Evolutionary conservation across 768 basidiomycete genomes (phyloP).

Genomic region (Artomyces pyxidatus): DNA sequence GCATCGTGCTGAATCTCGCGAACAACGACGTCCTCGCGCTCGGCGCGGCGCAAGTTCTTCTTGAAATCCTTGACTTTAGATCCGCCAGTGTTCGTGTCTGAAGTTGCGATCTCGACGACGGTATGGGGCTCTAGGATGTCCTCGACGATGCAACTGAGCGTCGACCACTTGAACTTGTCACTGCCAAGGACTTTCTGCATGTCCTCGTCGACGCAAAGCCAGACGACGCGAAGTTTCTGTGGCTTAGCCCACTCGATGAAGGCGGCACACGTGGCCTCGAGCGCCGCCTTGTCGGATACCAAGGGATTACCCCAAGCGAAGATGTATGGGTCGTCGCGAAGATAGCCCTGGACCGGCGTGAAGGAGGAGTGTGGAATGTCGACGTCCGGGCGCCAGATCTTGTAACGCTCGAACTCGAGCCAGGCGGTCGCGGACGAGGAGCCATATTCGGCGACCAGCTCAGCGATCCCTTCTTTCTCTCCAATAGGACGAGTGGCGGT

Average conservation of each 20-base stretch:
- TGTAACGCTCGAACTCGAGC: conserved; percentile 46
- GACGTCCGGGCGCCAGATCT: conserved; percentile 51
- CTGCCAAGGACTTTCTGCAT: conserved; percentile 43
- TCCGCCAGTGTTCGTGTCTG: conserved; percentile 16
- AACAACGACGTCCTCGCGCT: conserved; percentile 46
- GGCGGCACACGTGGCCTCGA: conserved; percentile 41
- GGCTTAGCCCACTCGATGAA: conserved; percentile 29
- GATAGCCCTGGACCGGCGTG: conserved; percentile 58
- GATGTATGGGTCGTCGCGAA: conserved; percentile 34
- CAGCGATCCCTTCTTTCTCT: background rate
- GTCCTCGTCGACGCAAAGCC: conserved; percentile 48
- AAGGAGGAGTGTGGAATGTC: conserved; percentile 46
- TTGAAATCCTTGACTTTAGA: conserved; percentile 47
- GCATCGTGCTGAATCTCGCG: conserved; percentile 31
- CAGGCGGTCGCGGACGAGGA: conserved; percentile 64
- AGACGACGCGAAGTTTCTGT: conserved; percentile 44
- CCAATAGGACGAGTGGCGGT: too few relatives aligned
- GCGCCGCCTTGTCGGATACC: conserved; percentile 15
- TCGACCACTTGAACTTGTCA: conserved; percentile 45
- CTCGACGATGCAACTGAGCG: conserved; percentile 56
- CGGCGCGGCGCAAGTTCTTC: conserved; percentile 52
- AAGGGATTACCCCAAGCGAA: conserved; percentile 22
- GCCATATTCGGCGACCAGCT: conserved; percentile 55
- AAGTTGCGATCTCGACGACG: conserved; percentile 39
- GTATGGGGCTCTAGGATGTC: conserved; percentile 36